Evolutionary conservation across 2,329 filamentous ascomycete genomes (phyloP), one percentile per base, ranked within the genome.

Genomic region (Fusarium domesticum): DNA sequence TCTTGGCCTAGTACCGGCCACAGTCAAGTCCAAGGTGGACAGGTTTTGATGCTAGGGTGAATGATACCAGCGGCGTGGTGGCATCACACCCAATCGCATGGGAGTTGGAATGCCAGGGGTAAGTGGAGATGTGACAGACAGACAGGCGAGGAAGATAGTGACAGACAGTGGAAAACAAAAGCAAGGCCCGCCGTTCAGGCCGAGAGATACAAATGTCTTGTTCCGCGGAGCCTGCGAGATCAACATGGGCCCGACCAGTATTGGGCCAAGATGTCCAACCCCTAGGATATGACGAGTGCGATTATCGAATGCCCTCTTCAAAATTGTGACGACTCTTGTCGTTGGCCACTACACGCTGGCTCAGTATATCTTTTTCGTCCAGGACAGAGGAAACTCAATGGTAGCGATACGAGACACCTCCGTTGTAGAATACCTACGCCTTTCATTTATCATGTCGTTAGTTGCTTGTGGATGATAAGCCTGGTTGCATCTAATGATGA

Each of bases 31-130:
- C n/a, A n/a, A n/a, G n/a, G n/a, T n/a, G n/a, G n/a, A n/a, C n/a
- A n/a, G n/a, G n/a, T n/a, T n/a, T n/a, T n/a, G n/a, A n/a, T n/a
- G n/a, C n/a, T n/a, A n/a, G n/a, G n/a, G n/a, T n/a, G n/a, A n/a
- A n/a, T n/a, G n/a, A n/a, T n/a, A n/a, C n/a, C n/a, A n/a, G n/a
- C n/a, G n/a, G n/a, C n/a, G n/a, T n/a, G n/a, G n/a, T n/a, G n/a
- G n/a, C n/a, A n/a, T n/a, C n/a, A n/a, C n/a, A n/a, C n/a, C n/a
- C n/a, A n/a, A n/a, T n/a, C n/a, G n/a, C n/a, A n/a, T n/a, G n/a
- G n/a, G n/a, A n/a, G n/a, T n/a, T n/a, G n/a, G n/a, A n/a, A 35
- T 41, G 50, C 39, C 40, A 55, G 51, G 48, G 51, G 51, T 17
- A 36, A 25, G 51, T 43, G 48, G 51, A 33, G 48, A 42, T 42